Evolutionary conservation across 2,329 filamentous ascomycete species (phyloP).

Genomic region (Cytospora schulzeri): DNA sequence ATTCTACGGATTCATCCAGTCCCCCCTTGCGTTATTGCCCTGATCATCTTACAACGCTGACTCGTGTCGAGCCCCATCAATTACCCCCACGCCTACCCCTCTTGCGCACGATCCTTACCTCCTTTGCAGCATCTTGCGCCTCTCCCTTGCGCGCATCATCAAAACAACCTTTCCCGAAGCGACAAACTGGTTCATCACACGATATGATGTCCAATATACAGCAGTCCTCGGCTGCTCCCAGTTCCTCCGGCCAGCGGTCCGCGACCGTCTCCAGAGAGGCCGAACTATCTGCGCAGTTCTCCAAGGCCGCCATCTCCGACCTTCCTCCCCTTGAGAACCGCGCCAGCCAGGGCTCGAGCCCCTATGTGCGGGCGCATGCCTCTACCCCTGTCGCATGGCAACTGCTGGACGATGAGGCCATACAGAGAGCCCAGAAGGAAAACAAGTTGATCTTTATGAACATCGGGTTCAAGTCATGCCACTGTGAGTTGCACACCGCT

Average conservation of each 20-base stretch:
- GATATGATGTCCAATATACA: slow-evolving; percentile 39
- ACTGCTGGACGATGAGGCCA: slow-evolving; percentile 75
- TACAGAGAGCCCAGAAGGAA: slow-evolving; percentile 74
- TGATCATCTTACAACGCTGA: not conserved
- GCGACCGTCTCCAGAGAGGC: slow-evolving; percentile 21
- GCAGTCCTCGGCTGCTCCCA: slow-evolving; percentile 29
- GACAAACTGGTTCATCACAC: not conserved
- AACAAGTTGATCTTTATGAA: slow-evolving; percentile 92
- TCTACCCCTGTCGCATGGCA: slow-evolving; percentile 91
- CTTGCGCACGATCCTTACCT: slow-evolving; percentile 6
- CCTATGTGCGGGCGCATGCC: slow-evolving; percentile 70
- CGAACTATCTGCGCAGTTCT: slow-evolving; percentile 28
- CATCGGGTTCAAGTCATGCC: slow-evolving; percentile 93
- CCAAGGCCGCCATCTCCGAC: slow-evolving; percentile 23
- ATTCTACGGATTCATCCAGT: not conserved
- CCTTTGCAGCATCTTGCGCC: not conserved
- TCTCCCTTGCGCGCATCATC: not conserved
- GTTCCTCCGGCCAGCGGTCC: not conserved
- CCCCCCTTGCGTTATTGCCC: not conserved
- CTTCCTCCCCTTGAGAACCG: slow-evolving; percentile 40
- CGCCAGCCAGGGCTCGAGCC: slow-evolving; percentile 47
- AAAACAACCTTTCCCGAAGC: not conserved
- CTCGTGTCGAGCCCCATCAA: not conserved
- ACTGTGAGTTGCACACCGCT: slow-evolving; percentile 64
- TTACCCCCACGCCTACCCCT: not conserved